Evolutionary conservation across 2,329 filamentous ascomycete species (phyloP).

Genomic region (Ophiocordyceps polyrhachis-furcata): DNA sequence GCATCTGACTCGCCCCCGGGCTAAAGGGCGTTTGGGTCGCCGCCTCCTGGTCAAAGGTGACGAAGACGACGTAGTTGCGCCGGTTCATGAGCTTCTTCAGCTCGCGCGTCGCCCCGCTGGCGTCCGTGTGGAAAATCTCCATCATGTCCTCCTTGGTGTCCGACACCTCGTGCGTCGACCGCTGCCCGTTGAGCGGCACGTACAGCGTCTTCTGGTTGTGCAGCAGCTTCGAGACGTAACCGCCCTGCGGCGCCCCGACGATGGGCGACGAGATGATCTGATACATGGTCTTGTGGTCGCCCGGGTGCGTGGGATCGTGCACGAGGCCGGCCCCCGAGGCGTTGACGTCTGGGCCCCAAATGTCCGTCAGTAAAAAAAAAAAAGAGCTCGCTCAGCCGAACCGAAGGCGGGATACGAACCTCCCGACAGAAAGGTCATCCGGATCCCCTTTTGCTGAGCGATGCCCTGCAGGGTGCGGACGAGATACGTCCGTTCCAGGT

Average conservation of each 20-base stretch:
- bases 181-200: slow-evolving; percentile 71
- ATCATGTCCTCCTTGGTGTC: slow-evolving; percentile 99
- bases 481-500: slow-evolving; percentile 88
- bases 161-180: slow-evolving; percentile 51
- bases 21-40: slow-evolving; percentile 25
- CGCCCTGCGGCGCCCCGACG: slow-evolving; percentile 69
- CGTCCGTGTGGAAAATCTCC: slow-evolving; percentile 95
- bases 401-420: slow-evolving; percentile 26
- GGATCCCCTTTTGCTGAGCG: slow-evolving; percentile 80
- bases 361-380: background rate
- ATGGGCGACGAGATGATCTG: slow-evolving; percentile 88
- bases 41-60: slow-evolving; percentile 83
- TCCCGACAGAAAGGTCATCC: slow-evolving; percentile 93
- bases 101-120: slow-evolving; percentile 65
- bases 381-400: background rate
- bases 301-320: slow-evolving; percentile 79
- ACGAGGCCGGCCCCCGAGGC: slow-evolving; percentile 82
- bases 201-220: slow-evolving; percentile 89
- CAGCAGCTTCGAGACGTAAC: slow-evolving; percentile 83
- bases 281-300: slow-evolving; percentile 98
- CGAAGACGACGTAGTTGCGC: slow-evolving; percentile 79
- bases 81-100: slow-evolving; percentile 84
- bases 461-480: slow-evolving; percentile 94
- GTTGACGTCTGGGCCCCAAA: slow-evolving; percentile 46
- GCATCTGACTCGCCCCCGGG: slow-evolving; percentile 17